Percentiles rank a stretch among this genome's conserved stretches.
Evolutionary conservation across 2,329 filamentous ascomycete genomes (phyloP).

Genomic region (Scedosporium minutisporum): DNA sequence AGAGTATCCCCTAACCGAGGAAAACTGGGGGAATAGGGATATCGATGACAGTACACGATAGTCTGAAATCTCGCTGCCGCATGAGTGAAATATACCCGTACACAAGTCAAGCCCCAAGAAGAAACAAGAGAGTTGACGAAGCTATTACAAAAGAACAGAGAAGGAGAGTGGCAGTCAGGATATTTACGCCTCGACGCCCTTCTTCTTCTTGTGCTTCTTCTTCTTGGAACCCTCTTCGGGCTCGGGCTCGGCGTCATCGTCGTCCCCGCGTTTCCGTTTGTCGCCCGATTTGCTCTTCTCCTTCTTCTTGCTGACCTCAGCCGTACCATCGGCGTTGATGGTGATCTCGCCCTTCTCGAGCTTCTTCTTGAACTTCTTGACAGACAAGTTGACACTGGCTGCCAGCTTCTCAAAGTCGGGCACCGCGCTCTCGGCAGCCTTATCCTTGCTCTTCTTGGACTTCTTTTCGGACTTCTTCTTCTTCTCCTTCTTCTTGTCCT

Average conservation of each 20-base stretch:
- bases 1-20: background rate
- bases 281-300: slow-evolving; percentile 52
- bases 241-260: background rate
- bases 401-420: slow-evolving; percentile 52
- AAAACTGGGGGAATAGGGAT: background rate
- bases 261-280: slow-evolving; percentile 52
- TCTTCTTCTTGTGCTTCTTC: slow-evolving; percentile 44
- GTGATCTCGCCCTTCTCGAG: slow-evolving; percentile 66
- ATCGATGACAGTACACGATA: background rate
- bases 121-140: background rate
- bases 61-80: background rate
- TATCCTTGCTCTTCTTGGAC: slow-evolving; percentile 26
- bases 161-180: background rate
- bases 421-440: slow-evolving; percentile 38
- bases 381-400: slow-evolving; percentile 56
- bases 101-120: background rate
- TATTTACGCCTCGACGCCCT: slow-evolving; percentile 13
- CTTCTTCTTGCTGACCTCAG: slow-evolving; percentile 64
- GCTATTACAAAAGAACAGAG: background rate
- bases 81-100: background rate
- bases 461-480: slow-evolving; percentile 31
- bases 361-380: slow-evolving; percentile 71
- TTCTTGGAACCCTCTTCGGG: slow-evolving; percentile 50
- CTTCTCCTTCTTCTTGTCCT: slow-evolving; percentile 25
- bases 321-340: slow-evolving; percentile 54